Conservation (phyloP, 768 basidiomycete genomes). For the Lepiota subincarnata region DNA sequence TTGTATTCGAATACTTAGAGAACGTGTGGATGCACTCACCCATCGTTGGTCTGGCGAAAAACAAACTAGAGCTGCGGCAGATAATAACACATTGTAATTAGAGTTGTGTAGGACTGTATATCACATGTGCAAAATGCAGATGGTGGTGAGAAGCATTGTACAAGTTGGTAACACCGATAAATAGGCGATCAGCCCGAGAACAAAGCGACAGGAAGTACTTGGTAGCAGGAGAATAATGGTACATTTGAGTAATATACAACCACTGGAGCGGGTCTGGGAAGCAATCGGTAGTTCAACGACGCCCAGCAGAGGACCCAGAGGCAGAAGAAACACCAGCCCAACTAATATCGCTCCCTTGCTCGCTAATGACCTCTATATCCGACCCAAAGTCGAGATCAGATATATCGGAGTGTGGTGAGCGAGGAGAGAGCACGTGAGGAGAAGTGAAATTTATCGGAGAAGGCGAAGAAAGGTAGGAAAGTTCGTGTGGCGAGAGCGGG, state of each 20-base stretch:
- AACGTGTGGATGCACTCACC: too few species aligned
- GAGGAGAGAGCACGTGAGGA: slow-evolving; percentile 6
- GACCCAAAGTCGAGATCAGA: slow-evolving; percentile 8
- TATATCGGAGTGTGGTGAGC: slow-evolving; percentile 8
- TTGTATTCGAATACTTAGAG: neutral
- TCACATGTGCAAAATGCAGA: neutral
- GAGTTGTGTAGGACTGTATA: neutral
- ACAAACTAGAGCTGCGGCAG: too few species aligned
- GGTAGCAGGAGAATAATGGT: neutral
- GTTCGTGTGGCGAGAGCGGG: neutral
- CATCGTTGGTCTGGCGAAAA: too few species aligned
- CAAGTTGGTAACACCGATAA: neutral
- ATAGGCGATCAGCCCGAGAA: neutral
- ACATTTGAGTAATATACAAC: neutral
- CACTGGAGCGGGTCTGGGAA: neutral
- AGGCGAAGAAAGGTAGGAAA: slow-evolving; percentile 4
- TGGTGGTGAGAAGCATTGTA: neutral
- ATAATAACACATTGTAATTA: too few species aligned
- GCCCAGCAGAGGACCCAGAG: neutral
- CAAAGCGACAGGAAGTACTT: neutral
- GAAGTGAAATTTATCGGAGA: slow-evolving; percentile 12
- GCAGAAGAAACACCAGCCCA: slow-evolving; percentile 8
- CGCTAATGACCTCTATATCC: slow-evolving; percentile 10
- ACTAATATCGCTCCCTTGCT: slow-evolving; percentile 6
- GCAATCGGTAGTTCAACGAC: neutral